These are phyloP conservation scores for Orbilia ellipsospora DNA, from an alignment of 2,329 filamentous ascomycete genomes.

Conservation along the genomic window DNA sequence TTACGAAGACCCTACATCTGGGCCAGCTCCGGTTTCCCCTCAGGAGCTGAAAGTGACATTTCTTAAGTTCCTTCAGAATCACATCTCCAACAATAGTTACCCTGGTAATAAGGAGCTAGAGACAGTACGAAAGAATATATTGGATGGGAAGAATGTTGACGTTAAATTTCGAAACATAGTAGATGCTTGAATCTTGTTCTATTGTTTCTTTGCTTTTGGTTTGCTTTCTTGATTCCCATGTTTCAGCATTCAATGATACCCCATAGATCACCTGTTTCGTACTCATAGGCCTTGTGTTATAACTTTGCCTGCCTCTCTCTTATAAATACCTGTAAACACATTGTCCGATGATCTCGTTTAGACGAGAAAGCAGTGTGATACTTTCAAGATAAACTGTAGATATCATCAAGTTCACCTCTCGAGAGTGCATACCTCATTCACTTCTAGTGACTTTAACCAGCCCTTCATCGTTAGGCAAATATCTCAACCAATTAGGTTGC, in stretches of 20 bases:
- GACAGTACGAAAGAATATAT: constrained; percentile 27
- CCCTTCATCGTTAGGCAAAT: constrained; percentile 16
- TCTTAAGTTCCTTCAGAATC: constrained; percentile 13
- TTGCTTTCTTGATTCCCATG: neutral
- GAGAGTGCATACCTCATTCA: neutral
- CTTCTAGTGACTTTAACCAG: constrained; percentile 34
- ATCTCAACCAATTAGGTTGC: constrained; percentile 55
- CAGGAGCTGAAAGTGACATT: constrained; percentile 28
- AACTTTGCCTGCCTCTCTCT: too few species aligned
- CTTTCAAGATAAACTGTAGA: too few species aligned
- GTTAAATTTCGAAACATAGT: constrained; percentile 37
- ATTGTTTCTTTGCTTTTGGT: neutral
- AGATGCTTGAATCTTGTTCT: constrained; percentile 1
- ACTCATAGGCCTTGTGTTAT: too few species aligned
- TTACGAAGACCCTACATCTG: constrained; percentile 28
- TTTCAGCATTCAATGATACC: neutral
- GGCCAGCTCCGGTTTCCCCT: neutral
- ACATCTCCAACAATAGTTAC: constrained; percentile 11
- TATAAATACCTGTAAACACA: too few species aligned
- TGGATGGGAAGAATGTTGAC: constrained; percentile 26
- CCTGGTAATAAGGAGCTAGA: constrained; percentile 28
- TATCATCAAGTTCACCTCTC: too few species aligned
- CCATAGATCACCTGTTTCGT: too few species aligned
- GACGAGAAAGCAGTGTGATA: too few species aligned
- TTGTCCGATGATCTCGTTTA: too few species aligned